These are phyloP conservation scores for Coprinopsis strossmayeri DNA, from an alignment of 768 basidiomycete species.

Conservation along the genomic window DNA sequence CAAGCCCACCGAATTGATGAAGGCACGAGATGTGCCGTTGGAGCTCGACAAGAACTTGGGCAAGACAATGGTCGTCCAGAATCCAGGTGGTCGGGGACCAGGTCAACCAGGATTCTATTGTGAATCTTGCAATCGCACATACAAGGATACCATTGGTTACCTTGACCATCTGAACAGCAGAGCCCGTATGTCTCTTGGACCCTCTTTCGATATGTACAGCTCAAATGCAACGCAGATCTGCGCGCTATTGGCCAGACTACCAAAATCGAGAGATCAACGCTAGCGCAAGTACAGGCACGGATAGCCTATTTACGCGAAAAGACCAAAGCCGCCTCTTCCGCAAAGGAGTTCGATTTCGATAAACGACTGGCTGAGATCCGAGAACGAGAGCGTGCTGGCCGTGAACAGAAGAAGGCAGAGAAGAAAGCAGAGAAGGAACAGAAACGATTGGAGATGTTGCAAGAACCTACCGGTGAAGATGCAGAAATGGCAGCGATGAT, in stretches of 20 bases:
- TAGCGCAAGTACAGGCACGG: conserved; percentile 87
- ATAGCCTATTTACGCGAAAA: conserved; percentile 85
- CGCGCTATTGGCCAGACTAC: conserved; percentile 95
- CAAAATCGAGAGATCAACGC: conserved; percentile 80
- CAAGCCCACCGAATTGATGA: conserved; percentile 90
- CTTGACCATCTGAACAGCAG: conserved; percentile 94
- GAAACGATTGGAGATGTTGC: conserved; percentile 57
- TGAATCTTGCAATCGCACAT: conserved; percentile 83
- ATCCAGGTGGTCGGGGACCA: conserved; percentile 72
- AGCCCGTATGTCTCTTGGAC: conserved; percentile 58
- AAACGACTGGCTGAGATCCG: conserved; percentile 79
- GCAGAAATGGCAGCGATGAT: conserved; percentile 74
- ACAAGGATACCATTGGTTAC: conserved; percentile 92
- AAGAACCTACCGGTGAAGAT: conserved; percentile 42
- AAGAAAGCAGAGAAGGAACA: conserved; percentile 77
- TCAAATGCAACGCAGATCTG: conserved; percentile 53
- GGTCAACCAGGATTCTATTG: conserved; percentile 95
- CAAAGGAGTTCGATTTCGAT: conserved; percentile 95
- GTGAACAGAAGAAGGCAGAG: conserved; percentile 70
- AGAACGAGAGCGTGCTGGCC: conserved; percentile 58
- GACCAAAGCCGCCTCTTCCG: conserved; percentile 73
- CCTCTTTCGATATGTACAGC: background rate
- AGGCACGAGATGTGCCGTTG: conserved; percentile 76
- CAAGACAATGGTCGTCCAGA: conserved; percentile 93
- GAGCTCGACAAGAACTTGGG: conserved; percentile 92